These are phyloP conservation scores for Aspergillus clavatus DNA, from an alignment of 2,329 filamentous ascomycete species.

Conservation along the genomic window DNA sequence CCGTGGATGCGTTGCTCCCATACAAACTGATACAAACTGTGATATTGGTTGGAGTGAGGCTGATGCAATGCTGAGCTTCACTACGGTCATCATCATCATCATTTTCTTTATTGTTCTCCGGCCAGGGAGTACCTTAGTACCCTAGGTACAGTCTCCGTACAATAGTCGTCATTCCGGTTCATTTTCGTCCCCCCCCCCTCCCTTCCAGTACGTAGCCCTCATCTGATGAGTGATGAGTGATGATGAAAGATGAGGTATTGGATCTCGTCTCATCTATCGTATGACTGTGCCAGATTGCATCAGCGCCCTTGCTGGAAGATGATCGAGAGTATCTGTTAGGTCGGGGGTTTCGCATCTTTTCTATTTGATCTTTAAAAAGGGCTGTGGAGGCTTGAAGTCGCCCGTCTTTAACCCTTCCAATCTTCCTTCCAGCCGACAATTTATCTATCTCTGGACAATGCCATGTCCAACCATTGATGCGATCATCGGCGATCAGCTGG, in stretches of 20 bases:
- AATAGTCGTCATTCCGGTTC: slow-evolving; percentile 16
- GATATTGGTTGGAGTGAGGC: slow-evolving; percentile 16
- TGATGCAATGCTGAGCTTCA: slow-evolving; percentile 12
- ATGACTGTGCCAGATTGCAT: slow-evolving; percentile 11
- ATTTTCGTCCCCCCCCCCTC: slow-evolving; percentile 20
- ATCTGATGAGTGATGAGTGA: slow-evolving; percentile 5
- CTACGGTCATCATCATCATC: no score
- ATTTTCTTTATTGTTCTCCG: no score
- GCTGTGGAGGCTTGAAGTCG: no score
- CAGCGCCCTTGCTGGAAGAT: slow-evolving; percentile 6
- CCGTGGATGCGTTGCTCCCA: no score
- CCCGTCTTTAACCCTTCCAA: no score
- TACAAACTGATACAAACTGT: no score
- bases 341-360: slow-evolving; percentile 6
- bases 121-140: no score
- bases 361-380: slow-evolving; percentile 15
- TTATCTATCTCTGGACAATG: slow-evolving; percentile 7
- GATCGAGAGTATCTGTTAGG: slow-evolving; percentile 14
- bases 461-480: slow-evolving; percentile 13
- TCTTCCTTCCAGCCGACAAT: slow-evolving; percentile 2
- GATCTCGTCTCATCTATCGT: slow-evolving; percentile 20
- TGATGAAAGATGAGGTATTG: slow-evolving; percentile 21
- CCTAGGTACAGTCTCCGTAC: slow-evolving; percentile 3
- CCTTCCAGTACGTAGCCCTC: slow-evolving; percentile 4
- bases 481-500: slow-evolving; percentile 16